phyloP scores from a whole-genome alignment of 2,329 filamentous ascomycete genomes.

The Magnaporthiopsis incrustans region DNA sequence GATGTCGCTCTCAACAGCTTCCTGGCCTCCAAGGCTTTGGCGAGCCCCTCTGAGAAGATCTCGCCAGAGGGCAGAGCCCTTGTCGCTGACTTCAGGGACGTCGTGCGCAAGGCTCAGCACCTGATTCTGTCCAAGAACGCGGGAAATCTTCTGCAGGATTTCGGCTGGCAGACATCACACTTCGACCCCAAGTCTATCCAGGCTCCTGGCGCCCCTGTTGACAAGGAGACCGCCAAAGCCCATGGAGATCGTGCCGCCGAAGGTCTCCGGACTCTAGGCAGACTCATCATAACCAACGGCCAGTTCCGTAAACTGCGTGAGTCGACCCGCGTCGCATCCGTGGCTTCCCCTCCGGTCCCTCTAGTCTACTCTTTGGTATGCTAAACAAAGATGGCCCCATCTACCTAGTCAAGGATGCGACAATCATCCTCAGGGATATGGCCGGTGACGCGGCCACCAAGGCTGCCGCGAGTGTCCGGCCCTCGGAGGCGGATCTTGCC shows the following conservation, averaged over 20 bases:
- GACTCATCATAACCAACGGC: slow-evolving; percentile 86
- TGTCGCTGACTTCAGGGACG: slow-evolving; percentile 66
- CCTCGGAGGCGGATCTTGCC: slow-evolving; percentile 65
- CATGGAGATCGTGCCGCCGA: slow-evolving; percentile 79
- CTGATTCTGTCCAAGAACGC: slow-evolving; percentile 90
- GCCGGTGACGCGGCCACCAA: slow-evolving; percentile 81
- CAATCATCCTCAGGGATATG: slow-evolving; percentile 78
- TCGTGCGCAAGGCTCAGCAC: slow-evolving; percentile 76
- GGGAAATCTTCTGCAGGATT: slow-evolving; percentile 89
- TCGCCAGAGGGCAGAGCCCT: slow-evolving; percentile 77
- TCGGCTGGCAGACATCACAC: slow-evolving; percentile 86
- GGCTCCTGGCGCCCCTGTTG: slow-evolving; percentile 58
- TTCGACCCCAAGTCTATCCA: slow-evolving; percentile 56
- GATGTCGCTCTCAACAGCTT: slow-evolving; percentile 90
- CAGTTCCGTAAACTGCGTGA: slow-evolving; percentile 85
- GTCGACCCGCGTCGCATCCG: slow-evolving; percentile 24
- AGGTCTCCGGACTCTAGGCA: slow-evolving; percentile 80
- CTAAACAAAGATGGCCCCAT: slow-evolving; percentile 10
- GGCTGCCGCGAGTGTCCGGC: slow-evolving; percentile 66
- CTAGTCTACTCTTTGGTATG: no score
- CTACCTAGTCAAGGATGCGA: slow-evolving; percentile 61
- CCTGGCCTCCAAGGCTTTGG: slow-evolving; percentile 61
- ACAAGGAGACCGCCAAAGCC: slow-evolving; percentile 70
- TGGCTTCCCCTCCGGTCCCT: neutral
- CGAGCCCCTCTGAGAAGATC: slow-evolving; percentile 65